Conservation (phyloP, 2,329 filamentous ascomycete species). For the Cladosporium phlei region DNA sequence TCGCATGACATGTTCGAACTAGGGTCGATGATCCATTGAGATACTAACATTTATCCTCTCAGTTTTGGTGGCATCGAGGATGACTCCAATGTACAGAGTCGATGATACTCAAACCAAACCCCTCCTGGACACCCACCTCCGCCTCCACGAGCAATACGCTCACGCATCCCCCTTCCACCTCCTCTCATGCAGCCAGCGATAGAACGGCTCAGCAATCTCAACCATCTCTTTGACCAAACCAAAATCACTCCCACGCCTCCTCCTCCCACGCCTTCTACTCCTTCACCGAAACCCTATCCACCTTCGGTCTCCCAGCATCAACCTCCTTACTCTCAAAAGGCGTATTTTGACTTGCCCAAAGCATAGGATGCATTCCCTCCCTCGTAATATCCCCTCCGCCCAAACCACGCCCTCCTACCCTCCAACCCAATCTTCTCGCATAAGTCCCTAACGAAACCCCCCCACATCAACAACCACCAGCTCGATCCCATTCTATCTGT, state of each 20-base stretch:
- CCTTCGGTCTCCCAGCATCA: slow-evolving; percentile 30
- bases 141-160: no score
- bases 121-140: no score
- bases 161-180: slow-evolving; percentile 2
- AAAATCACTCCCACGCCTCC: slow-evolving; percentile 23
- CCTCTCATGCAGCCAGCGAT: slow-evolving; percentile 34
- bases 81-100: no score
- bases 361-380: slow-evolving; percentile 15
- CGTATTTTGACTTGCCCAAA: slow-evolving; percentile 26
- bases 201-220: slow-evolving; percentile 35
- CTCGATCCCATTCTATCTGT: slow-evolving; percentile 18
- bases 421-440: slow-evolving; percentile 32
- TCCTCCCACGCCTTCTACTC: slow-evolving; percentile 33
- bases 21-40: no score
- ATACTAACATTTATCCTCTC: no score
- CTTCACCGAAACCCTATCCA: slow-evolving; percentile 30
- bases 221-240: slow-evolving; percentile 19
- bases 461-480: slow-evolving; percentile 37
- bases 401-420: slow-evolving; percentile 26
- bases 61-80: no score
- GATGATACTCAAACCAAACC: no score
- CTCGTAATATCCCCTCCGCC: slow-evolving; percentile 29
- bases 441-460: slow-evolving; percentile 32
- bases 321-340: slow-evolving; percentile 32
- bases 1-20: no score